Evolutionary conservation across 192 early-diverging fungal species (phyloP).

Genomic region (Linnemannia elongata): DNA sequence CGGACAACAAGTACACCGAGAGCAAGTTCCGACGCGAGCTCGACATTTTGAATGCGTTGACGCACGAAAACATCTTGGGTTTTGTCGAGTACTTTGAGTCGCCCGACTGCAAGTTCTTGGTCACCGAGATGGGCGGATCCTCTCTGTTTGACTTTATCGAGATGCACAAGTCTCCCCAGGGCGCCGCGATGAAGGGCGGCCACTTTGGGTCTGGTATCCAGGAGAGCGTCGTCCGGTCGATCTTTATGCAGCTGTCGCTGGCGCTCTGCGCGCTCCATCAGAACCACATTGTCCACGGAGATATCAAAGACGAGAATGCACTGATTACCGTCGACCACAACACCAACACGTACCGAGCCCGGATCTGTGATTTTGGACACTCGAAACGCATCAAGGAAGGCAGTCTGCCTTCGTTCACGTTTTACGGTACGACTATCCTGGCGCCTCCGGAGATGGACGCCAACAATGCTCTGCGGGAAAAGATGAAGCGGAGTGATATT

Average conservation of each 20-base stretch:
- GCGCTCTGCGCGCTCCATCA: constrained; percentile 17
- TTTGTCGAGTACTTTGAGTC: constrained; percentile 23
- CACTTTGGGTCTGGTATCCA: constrained; percentile 14
- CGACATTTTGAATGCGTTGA: constrained; percentile 15
- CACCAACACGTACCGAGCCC: constrained; percentile 18
- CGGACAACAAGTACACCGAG: constrained; percentile 7
- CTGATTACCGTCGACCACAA: constrained; percentile 8
- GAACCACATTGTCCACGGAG: constrained; percentile 23
- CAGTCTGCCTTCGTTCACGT: constrained; percentile 8
- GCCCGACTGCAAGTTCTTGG: constrained; percentile 9
- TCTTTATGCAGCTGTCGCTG: constrained; percentile 24
- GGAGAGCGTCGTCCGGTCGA: constrained; percentile 12
- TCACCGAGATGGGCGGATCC: constrained; percentile 23
- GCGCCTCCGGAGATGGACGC: constrained; percentile 33
- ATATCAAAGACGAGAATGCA: constrained; percentile 37
- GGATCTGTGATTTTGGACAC: constrained; percentile 30
- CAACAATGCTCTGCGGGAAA: constrained; percentile 7
- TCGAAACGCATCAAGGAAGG: constrained; percentile 23
- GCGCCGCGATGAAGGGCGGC: not conserved
- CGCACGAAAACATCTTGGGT: constrained; percentile 29
- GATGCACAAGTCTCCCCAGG: constrained; percentile 11
- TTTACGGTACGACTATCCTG: constrained; percentile 29
- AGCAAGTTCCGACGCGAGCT: constrained; percentile 30
- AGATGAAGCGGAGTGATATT: not conserved
- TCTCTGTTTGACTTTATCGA: constrained; percentile 36